Base-by-base conservation (phyloP, 768 basidiomycete genomes). In the Tubosaeta sp. region DNA sequence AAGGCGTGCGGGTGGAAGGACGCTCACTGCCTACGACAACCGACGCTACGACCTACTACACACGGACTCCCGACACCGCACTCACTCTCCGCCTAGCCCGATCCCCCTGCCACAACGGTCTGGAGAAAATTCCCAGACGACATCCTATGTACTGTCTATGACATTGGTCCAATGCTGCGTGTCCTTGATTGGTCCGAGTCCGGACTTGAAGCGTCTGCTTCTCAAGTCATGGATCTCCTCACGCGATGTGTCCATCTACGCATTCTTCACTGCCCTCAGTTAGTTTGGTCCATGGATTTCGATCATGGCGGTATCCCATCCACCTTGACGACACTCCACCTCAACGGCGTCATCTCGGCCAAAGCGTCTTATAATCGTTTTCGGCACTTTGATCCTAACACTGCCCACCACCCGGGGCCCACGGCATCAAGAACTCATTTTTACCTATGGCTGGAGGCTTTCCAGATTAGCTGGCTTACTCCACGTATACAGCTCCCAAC, bases 121-220 rank as follows among this genome's bases (percentile, higher is more conserved):
- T 2, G 6, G 14, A 39, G 19, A 11, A 11, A 21, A 14, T 18
- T 61, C 16, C 48, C 48, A 4, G 38, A 43, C 9, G 14, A 25
- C 1, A 14, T 67, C 13, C 18, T 63, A 1, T 29, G 53, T 12
- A 59, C 63, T 4, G 56, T 67, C 29, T 42, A 35, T 13, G 4
- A 3, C 21, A 51, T 55, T 8, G 59, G 59, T 3, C n/a, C 53
- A 1, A 57, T 58, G 25, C 36, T 66, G 36, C 51, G 56, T 12
- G 61, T 63, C 32, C 44, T 66, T 4, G 57, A 67, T 31, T 60
- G 56, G 57, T 48, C 53, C 2, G 35, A 41, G 4, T 10, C n/a
- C 19, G 4, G 13, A 18, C 31, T 35, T 4, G 19, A 31, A 5
- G 55, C 52, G 0, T 40, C 30, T 5, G 2, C 14, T 1, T 3